Percentiles rank a stretch among this genome's conserved stretches.
Conservation (phyloP, 2,329 filamentous ascomycete species). For the Chrysoporthe puriensis region DNA sequence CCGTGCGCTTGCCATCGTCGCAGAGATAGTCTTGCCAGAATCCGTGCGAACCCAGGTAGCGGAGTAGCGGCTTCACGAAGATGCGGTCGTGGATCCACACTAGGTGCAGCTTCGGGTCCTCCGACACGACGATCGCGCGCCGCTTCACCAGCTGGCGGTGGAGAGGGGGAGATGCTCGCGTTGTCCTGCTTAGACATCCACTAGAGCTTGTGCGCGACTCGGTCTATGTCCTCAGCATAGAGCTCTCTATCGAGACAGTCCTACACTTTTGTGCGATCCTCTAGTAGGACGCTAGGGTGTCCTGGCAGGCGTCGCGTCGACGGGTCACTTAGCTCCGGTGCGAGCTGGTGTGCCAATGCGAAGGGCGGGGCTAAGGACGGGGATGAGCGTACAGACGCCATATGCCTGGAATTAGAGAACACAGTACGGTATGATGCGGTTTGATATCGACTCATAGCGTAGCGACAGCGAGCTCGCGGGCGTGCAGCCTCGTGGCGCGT, state of each 20-base stretch:
- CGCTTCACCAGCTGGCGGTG: slow-evolving; percentile 2
- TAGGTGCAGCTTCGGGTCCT: slow-evolving; percentile 2
- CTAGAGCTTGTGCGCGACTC: slow-evolving; percentile 20
- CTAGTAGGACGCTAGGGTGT: slow-evolving; percentile 5
- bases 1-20: neutral
- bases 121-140: neutral
- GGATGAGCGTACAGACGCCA: neutral
- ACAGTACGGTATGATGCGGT: no score
- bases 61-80: neutral
- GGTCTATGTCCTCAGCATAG: slow-evolving; percentile 28
- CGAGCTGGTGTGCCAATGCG: slow-evolving; percentile 1
- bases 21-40: neutral
- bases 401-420: neutral
- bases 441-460: no score
- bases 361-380: slow-evolving; percentile 9
- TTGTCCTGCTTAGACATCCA: slow-evolving; percentile 27
- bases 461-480: neutral
- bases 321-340: slow-evolving; percentile 1
- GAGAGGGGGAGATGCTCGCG: slow-evolving; percentile 3
- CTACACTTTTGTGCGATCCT: slow-evolving; percentile 5
- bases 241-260: slow-evolving; percentile 29
- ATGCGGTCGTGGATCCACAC: slow-evolving; percentile 2
- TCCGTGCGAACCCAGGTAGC: neutral
- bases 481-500: slow-evolving; percentile 1
- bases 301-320: slow-evolving; percentile 7